Evolutionary conservation across 31 red algal species (phyloP).

Genomic region (Porphyra umbilicalis): DNA sequence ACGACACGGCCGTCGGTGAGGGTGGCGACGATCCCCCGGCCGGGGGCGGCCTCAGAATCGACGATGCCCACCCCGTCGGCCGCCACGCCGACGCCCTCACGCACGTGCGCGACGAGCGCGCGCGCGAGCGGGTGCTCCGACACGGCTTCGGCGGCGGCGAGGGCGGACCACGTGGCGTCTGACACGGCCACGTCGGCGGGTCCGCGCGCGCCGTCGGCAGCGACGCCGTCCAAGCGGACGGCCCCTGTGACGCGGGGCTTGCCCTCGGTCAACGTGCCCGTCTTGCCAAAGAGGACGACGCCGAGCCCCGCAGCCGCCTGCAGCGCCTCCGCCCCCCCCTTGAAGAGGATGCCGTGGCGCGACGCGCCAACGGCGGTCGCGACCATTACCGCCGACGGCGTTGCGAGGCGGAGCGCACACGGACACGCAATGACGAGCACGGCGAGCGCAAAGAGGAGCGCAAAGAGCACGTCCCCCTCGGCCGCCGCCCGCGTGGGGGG

Average conservation of each 20-base stretch:
- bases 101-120: constrained; percentile 15
- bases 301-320: constrained; percentile 4
- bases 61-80: not conserved
- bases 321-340: constrained; percentile 34
- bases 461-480: constrained; percentile 35
- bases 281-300: constrained; percentile 65
- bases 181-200: not conserved
- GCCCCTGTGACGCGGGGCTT: not conserved
- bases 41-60: not conserved
- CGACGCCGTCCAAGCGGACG: not conserved
- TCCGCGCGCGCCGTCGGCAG: not conserved
- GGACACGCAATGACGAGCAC: constrained; percentile 71
- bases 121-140: constrained; percentile 27
- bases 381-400: constrained; percentile 59
- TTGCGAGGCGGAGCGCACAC: constrained; percentile 71
- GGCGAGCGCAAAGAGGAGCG: constrained; percentile 40
- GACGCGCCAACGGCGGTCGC: constrained; percentile 38
- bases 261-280: constrained; percentile 58
- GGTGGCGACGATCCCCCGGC: not conserved
- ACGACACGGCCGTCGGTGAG: not conserved
- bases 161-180: not conserved
- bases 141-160: constrained; percentile 1
- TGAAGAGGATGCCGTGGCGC: constrained; percentile 44
- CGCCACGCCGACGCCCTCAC: not conserved
- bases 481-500: constrained; percentile 9